These are phyloP conservation scores for Lentinula raphanica DNA, from an alignment of 768 basidiomycete species.

Conservation along the genomic window DNA sequence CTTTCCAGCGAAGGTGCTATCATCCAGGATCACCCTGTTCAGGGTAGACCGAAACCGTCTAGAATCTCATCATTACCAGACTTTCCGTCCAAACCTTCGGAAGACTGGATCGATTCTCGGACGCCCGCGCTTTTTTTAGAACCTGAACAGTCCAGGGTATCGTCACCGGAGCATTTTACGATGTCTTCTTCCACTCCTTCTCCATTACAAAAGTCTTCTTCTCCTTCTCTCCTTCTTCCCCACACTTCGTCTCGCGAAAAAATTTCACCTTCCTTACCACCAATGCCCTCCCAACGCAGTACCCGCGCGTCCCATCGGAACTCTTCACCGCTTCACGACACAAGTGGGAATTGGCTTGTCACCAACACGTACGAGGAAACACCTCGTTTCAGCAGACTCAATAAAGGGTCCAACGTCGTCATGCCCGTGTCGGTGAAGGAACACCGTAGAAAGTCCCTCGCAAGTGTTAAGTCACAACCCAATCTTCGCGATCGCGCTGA, in stretches of 20 bases:
- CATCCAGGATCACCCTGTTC: not conserved
- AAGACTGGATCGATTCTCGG: not conserved
- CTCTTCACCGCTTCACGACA: not conserved
- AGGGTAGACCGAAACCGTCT: not conserved
- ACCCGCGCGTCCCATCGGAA: not conserved
- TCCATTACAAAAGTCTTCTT: not conserved
- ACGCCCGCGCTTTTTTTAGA: not conserved
- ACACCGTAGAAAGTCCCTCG: not conserved
- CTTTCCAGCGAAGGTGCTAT: constrained; percentile 1
- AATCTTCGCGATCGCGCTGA: not conserved
- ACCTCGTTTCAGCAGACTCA: constrained; percentile 1
- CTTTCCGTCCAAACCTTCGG: not conserved
- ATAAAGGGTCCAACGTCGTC: not conserved
- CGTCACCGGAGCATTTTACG: not conserved
- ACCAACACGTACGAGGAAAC: not conserved
- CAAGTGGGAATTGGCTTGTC: not conserved
- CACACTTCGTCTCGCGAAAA: not conserved
- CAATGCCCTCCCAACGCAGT: not conserved
- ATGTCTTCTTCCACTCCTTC: not conserved
- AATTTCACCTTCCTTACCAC: not conserved
- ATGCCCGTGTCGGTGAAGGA: constrained; percentile 2
- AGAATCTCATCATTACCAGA: not conserved
- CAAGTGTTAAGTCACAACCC: not conserved
- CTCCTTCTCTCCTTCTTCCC: not conserved
- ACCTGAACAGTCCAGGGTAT: not conserved